Conservation (phyloP, 257 asterid genomes). For the Vinca minor region DNA sequence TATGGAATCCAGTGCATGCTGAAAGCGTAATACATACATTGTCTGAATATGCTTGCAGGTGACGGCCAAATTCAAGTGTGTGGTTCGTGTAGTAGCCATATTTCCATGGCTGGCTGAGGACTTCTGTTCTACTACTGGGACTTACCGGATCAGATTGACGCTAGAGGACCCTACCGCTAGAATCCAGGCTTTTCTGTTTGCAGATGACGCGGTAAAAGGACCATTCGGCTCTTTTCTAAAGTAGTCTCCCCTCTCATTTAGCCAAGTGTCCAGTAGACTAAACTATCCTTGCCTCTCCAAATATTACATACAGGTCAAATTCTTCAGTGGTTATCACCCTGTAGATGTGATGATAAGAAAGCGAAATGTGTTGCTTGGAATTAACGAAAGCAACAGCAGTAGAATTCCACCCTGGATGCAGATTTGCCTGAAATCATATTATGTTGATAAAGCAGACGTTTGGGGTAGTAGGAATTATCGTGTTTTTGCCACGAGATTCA, state of each 20-base stretch:
- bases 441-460: conserved; percentile 28
- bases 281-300: not conserved
- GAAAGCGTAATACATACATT: not conserved
- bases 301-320: conserved; percentile 28
- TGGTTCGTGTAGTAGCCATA: conserved; percentile 62
- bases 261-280: too few species aligned
- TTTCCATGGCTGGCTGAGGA: conserved; percentile 50
- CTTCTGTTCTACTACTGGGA: conserved; percentile 47
- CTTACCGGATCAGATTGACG: conserved; percentile 64
- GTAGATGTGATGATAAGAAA: conserved; percentile 32
- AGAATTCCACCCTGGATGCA: conserved; percentile 72
- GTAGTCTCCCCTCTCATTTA: not conserved
- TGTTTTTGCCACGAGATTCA: conserved; percentile 40
- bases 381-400: conserved; percentile 18
- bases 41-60: conserved; percentile 27
- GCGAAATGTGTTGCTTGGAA: conserved; percentile 53
- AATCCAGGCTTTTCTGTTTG: conserved; percentile 61
- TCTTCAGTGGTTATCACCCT: conserved; percentile 38
- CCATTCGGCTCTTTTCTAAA: not conserved
- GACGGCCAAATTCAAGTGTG: conserved; percentile 47
- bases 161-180: conserved; percentile 92
- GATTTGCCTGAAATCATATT: conserved; percentile 62
- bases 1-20: not conserved
- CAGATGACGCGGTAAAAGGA: conserved; percentile 64
- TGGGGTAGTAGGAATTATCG: conserved; percentile 66